Evolutionary conservation across 2,329 filamentous ascomycete genomes (phyloP), one percentile per base, ranked within the genome.

Genomic region (Aureobasidium uvarum): DNA sequence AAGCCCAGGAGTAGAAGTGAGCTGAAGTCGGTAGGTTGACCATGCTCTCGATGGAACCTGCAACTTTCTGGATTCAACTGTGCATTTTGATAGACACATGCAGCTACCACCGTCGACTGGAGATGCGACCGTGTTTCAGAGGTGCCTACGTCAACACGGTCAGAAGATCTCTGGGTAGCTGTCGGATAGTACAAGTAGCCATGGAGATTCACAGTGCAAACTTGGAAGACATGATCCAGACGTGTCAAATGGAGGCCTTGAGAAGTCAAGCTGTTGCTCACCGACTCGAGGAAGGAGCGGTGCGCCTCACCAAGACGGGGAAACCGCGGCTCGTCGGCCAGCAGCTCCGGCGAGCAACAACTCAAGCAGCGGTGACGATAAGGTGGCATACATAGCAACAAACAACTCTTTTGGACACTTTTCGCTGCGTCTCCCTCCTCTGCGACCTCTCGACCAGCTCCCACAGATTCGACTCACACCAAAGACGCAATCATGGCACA

Each of bases 331-430:
- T 8, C 2, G 43, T 13, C 36, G 41, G 45, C 2, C 41, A 33
- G 10, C n/a, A 62, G 41, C 45, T 39, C 58, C 43, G 43, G 36
- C 52, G 52, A 23, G 3, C n/a, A n/a, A n/a, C 39, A 31, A 31
- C 16, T 6, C 46, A 63, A 63, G 46, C 46, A 63, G 60, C 60
- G 60, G 60, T 63, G 60, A 63, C 60, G 60, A 36, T 23, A 20
- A n/a, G 10, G 51, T n/a, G 28, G 5, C 25, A 16, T 20, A 33
- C 7, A 38, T 23, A 52, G 38, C 60, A 43, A 52, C 48, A 52
- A 54, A 52, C 60, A 52, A n/a, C 5, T 48, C 23, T 16, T 28
- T 23, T 46, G 43, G 43, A 48, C 23, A n/a, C 18, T 25, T 48
- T 14, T 13, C 10, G 5, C 10, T 28, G 6, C 41, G 4, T 3